These are phyloP conservation scores for Cajanus cajan DNA, from an alignment of 306 rosid species.

Conservation along the genomic window DNA sequence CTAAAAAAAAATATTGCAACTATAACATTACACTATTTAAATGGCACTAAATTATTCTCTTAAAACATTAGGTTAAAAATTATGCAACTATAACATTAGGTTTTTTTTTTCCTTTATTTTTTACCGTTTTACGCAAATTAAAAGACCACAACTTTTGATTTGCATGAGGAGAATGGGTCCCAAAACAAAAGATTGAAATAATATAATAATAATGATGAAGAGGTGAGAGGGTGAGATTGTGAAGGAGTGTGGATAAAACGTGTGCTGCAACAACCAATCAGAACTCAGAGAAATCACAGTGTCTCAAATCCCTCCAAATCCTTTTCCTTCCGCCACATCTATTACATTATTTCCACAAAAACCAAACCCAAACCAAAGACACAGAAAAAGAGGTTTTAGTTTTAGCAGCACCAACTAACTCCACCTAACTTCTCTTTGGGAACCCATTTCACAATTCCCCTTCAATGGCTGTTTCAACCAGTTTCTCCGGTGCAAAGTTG, in stretches of 20 bases:
- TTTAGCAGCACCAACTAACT: neutral
- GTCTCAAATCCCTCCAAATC: conserved; percentile 27
- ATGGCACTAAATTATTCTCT: too few species aligned
- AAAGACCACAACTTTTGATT: conserved; percentile 17
- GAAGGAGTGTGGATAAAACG: conserved; percentile 88
- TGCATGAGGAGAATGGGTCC: neutral
- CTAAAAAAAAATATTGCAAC: too few species aligned
- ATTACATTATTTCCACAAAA: conserved; percentile 20
- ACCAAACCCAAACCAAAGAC: neutral
- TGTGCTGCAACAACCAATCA: conserved; percentile 62
- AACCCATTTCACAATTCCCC: neutral
- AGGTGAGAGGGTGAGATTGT: neutral
- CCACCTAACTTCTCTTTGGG: neutral
- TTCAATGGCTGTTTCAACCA: conserved; percentile 62
- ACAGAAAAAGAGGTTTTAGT: neutral
- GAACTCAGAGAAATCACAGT: conserved; percentile 58
- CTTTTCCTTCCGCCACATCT: conserved; percentile 32
- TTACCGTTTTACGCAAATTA: neutral
- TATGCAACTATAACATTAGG: too few species aligned
- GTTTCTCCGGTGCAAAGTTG: conserved; percentile 50
- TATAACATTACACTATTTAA: too few species aligned
- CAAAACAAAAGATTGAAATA: neutral
- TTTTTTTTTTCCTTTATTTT: too few species aligned
- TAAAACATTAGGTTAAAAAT: too few species aligned
- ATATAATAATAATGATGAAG: neutral